These are phyloP conservation scores for Candida adriatica DNA, from an alignment of 805 yeast species.

Conservation along the genomic window DNA sequence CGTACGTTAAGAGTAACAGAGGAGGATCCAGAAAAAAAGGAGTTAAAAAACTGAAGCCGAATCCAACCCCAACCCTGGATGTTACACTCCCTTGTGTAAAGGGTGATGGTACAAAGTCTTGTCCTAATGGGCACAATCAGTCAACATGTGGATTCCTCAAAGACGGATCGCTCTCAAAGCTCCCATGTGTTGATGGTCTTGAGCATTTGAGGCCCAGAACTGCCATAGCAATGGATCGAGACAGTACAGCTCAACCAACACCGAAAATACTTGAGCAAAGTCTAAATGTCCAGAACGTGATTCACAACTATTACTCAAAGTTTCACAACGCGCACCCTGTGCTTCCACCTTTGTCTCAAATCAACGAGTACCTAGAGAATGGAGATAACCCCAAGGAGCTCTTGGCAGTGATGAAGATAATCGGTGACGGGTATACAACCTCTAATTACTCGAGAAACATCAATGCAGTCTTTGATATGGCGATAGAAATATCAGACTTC, in stretches of 20 bases:
- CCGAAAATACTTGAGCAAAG: slow-evolving; percentile 5
- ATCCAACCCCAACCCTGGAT: slow-evolving; percentile 3
- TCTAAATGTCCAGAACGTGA: slow-evolving; percentile 6
- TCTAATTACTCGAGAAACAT: slow-evolving; percentile 31
- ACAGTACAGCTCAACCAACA: not conserved
- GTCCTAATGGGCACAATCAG: slow-evolving; percentile 22
- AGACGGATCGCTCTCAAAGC: slow-evolving; percentile 7
- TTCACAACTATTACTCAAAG: slow-evolving; percentile 27
- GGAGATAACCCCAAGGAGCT: slow-evolving; percentile 34
- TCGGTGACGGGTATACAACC: slow-evolving; percentile 41
- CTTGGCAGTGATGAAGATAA: slow-evolving; percentile 39
- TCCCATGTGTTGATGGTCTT: slow-evolving; percentile 16
- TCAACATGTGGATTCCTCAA: slow-evolving; percentile 17
- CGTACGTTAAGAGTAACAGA: slow-evolving; percentile 43
- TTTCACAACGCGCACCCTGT: slow-evolving; percentile 42
- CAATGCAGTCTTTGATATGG: slow-evolving; percentile 32
- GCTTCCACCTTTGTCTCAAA: slow-evolving; percentile 33
- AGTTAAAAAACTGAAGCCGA: slow-evolving; percentile 23
- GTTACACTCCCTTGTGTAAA: slow-evolving; percentile 16
- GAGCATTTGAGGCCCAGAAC: slow-evolving; percentile 3
- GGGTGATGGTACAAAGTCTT: slow-evolving; percentile 7
- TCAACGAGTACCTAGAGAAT: slow-evolving; percentile 26
- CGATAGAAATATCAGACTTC: slow-evolving; percentile 27
- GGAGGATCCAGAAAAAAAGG: slow-evolving; percentile 51
- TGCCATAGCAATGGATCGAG: slow-evolving; percentile 8